Base-by-base conservation (phyloP, 495 filamentous ascomycete genomes). In the Astrothelium subdiscretum region DNA sequence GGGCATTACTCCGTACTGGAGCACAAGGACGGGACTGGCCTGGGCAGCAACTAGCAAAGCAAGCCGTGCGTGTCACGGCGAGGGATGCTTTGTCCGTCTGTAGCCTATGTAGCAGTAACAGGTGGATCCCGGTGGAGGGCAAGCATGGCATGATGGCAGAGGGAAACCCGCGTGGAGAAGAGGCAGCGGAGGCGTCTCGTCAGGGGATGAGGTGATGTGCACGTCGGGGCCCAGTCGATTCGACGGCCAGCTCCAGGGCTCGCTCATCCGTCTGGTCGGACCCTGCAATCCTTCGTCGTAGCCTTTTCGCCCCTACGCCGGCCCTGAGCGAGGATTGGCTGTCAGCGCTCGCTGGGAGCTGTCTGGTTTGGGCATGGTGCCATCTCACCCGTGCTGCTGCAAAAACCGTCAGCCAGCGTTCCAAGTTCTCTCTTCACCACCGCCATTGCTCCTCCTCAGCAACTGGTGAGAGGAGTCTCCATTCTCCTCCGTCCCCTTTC, bases 361-460 rank as follows among this genome's bases (percentile, higher is more conserved):
- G 48, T 54, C 48, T 54, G 22, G 48, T 8, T 54, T 54, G 48
- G 48, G 48, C 48, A n/a, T 54, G 48, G 48, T 54, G 20, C 48
- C 48, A 54, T 54, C 48, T 54, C 48, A 48, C 43, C 43, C 43
- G 43, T 48, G 48, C 48, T 54, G 48, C 48, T 54, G 48, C 48
- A 54, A 54, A 54, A 54, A 54, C 48, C 48, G 22, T 54, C 48
- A 54, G 48, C 48, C 48, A 54, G 48, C 48, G 48, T 54, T 54
- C 48, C 48, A 54, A 27, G 22, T 54, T 54, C 48, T 54, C 48
- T 54, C 48, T 54, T 54, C 48, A 54, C 48, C 48, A 54, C 48
- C 48, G 48, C 48, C 48, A 54, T 54, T 54, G 48, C 48, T 54
- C 24, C 48, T 54, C 48, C 48, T 54, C 48, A 54, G 48, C 48